A percentile compares a stretch with the other conserved stretches of the same genome.
phyloP scores from a whole-genome alignment of 2,329 filamentous ascomycete genomes.

The Seiridium cupressi region DNA sequence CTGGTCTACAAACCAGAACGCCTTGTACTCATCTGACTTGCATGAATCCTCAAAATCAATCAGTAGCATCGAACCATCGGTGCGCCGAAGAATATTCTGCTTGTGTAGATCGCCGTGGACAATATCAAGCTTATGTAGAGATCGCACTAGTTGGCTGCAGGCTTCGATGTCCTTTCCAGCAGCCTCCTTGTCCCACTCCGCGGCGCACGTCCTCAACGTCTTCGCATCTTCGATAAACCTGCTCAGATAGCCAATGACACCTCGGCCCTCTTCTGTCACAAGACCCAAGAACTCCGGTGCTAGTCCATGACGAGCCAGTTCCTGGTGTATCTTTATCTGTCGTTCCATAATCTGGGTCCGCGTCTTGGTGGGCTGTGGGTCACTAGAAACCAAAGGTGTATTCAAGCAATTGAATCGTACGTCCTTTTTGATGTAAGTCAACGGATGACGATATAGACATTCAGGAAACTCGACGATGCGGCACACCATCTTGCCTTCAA shows the following conservation, averaged over 20 bases:
- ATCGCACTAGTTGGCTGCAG: no score
- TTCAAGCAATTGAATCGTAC: background rate
- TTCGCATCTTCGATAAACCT: background rate
- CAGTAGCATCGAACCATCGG: background rate
- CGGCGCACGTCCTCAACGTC: background rate
- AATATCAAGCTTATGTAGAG: background rate
- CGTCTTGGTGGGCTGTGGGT: background rate
- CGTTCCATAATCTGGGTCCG: background rate
- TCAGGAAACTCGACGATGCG: conserved; percentile 1
- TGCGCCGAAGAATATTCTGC: background rate
- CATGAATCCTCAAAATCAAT: background rate
- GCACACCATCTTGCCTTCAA: background rate
- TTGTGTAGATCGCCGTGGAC: background rate
- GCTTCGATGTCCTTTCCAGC: background rate
- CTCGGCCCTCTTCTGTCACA: background rate
- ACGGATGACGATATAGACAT: background rate
- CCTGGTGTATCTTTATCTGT: background rate
- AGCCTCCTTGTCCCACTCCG: background rate
- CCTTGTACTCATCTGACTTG: no score
- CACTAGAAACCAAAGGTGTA: background rate
- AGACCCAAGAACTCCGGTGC: background rate
- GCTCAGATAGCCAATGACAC: background rate
- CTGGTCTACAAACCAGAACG: no score
- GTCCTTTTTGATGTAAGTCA: background rate
- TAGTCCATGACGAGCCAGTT: background rate